Evolutionary conservation across 2,329 filamentous ascomycete species (phyloP).

Genomic region (Sporothrix pallida): DNA sequence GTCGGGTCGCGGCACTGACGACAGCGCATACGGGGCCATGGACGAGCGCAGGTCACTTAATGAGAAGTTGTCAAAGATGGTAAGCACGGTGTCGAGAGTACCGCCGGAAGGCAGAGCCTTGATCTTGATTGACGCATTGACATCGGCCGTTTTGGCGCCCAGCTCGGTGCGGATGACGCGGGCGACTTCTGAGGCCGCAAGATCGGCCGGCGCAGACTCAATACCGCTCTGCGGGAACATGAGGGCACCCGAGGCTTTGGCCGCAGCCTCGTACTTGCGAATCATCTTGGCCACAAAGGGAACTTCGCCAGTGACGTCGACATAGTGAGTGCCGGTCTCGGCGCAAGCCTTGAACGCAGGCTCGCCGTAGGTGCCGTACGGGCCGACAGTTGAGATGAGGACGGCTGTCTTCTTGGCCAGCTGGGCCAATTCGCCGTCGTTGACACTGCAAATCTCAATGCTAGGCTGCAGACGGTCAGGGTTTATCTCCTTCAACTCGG

Average conservation of each 20-base stretch:
- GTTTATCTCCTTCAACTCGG: conserved; percentile 69
- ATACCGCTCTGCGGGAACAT: conserved; percentile 67
- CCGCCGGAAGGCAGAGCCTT: conserved; percentile 65
- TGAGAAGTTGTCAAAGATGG: conserved; percentile 59
- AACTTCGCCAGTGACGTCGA: conserved; percentile 67
- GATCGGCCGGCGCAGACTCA: conserved; percentile 67
- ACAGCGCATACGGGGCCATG: conserved; percentile 60
- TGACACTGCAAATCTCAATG: conserved; percentile 59
- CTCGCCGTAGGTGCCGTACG: conserved; percentile 63
- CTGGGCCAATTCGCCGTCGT: conserved; percentile 52
- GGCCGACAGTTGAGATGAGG: conserved; percentile 65
- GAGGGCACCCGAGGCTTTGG: conserved; percentile 60
- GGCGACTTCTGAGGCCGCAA: conserved; percentile 61
- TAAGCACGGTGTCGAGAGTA: conserved; percentile 70
- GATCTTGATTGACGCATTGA: conserved; percentile 56
- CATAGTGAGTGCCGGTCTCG: conserved; percentile 66
- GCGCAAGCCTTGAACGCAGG: conserved; percentile 66
- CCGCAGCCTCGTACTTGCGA: conserved; percentile 60
- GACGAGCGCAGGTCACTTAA: conserved; percentile 55
- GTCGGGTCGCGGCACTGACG: conserved; percentile 58
- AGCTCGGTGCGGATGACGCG: conserved; percentile 58
- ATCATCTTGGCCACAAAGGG: conserved; percentile 66
- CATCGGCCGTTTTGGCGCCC: conserved; percentile 57
- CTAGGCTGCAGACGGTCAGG: conserved; percentile 72
- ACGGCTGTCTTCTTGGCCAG: conserved; percentile 63